Evolutionary conservation across 2,329 filamentous ascomycete species (phyloP).

Genomic region (Myriosclerotinia curreyana): DNA sequence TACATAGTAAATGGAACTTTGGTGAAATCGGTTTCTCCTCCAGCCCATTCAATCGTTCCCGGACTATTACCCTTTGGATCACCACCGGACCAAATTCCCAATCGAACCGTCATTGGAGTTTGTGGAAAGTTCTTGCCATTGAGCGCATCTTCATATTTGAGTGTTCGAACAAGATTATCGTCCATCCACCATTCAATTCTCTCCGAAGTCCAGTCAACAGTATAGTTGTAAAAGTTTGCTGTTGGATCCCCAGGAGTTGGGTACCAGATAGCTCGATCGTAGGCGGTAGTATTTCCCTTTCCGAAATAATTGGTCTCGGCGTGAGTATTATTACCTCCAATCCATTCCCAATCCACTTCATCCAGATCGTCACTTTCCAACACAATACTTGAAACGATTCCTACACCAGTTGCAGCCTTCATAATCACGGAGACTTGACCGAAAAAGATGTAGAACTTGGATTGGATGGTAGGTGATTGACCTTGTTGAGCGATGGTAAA

Average conservation of each 20-base stretch:
- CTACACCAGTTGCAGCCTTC: constrained; percentile 70
- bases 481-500: constrained; percentile 69
- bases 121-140: constrained; percentile 67
- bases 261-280: constrained; percentile 66
- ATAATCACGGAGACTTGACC: constrained; percentile 75
- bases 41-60: constrained; percentile 66
- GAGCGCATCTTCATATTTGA: constrained; percentile 59
- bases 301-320: constrained; percentile 75
- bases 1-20: constrained; percentile 71
- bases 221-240: constrained; percentile 65
- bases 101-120: constrained; percentile 68
- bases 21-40: constrained; percentile 63
- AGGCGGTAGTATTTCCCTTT: constrained; percentile 69
- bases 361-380: constrained; percentile 80
- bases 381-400: constrained; percentile 80
- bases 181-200: constrained; percentile 69
- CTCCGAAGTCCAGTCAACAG: constrained; percentile 68
- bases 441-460: constrained; percentile 83
- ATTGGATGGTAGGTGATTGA: constrained; percentile 75
- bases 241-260: constrained; percentile 53
- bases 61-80: constrained; percentile 50
- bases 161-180: constrained; percentile 59
- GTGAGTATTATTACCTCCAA: constrained; percentile 61
- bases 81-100: constrained; percentile 65
- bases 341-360: constrained; percentile 84